Percentiles rank a stretch among this genome's conserved stretches.
These are phyloP conservation scores for Sporobolomyces roseus DNA, from an alignment of 768 basidiomycete species.

Conservation along the genomic window DNA sequence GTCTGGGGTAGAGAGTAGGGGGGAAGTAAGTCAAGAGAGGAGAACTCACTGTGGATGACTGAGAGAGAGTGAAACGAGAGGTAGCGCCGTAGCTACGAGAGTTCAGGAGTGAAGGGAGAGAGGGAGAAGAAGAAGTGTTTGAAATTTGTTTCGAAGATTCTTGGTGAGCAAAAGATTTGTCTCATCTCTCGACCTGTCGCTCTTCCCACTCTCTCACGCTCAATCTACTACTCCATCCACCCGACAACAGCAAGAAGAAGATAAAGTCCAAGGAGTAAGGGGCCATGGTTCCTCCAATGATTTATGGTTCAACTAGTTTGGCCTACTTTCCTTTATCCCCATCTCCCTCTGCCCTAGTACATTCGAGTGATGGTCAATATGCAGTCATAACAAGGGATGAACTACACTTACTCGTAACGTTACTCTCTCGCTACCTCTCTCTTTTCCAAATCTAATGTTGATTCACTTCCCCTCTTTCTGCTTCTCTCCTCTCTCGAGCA, in stretches of 20 bases:
- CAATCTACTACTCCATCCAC: too few relatives aligned
- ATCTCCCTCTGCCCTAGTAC: background rate
- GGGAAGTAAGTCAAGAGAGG: background rate
- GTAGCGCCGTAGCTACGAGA: too few relatives aligned
- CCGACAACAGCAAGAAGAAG: too few relatives aligned
- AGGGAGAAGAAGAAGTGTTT: background rate
- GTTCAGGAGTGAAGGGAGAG: background rate
- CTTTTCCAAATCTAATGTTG: too few relatives aligned
- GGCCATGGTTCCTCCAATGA: too few relatives aligned
- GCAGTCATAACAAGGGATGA: constrained; percentile 17
- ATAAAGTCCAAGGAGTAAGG: too few relatives aligned
- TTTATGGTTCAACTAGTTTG: constrained; percentile 7
- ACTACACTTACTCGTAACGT: constrained; percentile 28
- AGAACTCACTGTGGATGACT: background rate
- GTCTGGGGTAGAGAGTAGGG: background rate
- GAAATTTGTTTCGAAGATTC: too few relatives aligned
- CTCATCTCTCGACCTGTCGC: background rate
- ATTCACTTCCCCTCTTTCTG: too few relatives aligned
- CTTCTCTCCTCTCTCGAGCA: too few relatives aligned
- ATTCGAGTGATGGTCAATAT: constrained; percentile 17
- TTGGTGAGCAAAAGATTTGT: too few relatives aligned
- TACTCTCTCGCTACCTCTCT: background rate
- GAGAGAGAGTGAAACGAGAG: background rate
- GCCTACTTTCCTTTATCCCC: background rate
- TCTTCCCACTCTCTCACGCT: too few relatives aligned